These are phyloP conservation scores for Neohortaea acidophila DNA, from an alignment of 495 filamentous ascomycete genomes.

Conservation along the genomic window DNA sequence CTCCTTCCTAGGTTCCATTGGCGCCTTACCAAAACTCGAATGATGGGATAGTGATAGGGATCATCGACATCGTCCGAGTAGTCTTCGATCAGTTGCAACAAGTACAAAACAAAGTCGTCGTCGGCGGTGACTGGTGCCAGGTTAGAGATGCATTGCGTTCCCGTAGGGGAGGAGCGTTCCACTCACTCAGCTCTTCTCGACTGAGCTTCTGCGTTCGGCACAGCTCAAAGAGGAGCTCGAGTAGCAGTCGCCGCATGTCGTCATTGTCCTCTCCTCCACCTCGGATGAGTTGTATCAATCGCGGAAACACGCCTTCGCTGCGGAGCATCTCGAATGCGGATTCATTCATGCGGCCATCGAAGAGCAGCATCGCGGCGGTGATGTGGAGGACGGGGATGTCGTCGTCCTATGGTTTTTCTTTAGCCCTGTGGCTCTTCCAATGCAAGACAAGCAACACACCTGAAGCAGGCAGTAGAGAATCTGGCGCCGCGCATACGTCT, in stretches of 20 bases:
- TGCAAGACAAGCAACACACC: constrained; percentile 30
- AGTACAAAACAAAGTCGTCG: constrained; percentile 67
- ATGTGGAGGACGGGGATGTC: constrained; percentile 62
- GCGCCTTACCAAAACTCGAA: constrained; percentile 64
- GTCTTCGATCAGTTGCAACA: constrained; percentile 80
- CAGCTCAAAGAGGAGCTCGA: constrained; percentile 95
- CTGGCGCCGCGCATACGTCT: constrained; percentile 81
- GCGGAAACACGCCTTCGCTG: constrained; percentile 63
- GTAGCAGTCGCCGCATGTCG: constrained; percentile 60
- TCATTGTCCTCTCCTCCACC: constrained; percentile 44
- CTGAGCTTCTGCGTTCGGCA: constrained; percentile 75
- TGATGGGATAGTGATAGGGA: constrained; percentile 91
- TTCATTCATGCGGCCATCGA: constrained; percentile 72
- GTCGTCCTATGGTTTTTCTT: constrained; percentile 45
- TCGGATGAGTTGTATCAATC: constrained; percentile 70
- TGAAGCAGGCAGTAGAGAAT: constrained; percentile 84
- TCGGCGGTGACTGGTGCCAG: constrained; percentile 44
- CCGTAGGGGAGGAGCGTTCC: neutral
- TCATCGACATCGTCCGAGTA: constrained; percentile 80
- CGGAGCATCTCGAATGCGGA: constrained; percentile 73
- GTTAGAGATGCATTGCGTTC: constrained; percentile 7
- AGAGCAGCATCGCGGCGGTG: constrained; percentile 74
- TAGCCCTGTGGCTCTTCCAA: neutral
- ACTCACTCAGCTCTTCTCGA: constrained; percentile 58
- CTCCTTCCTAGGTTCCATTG: neutral